Percentiles rank a stretch among this genome's conserved stretches.
These are phyloP conservation scores for Solanum commersonii DNA, from an alignment of 257 asterid genomes.

Conservation along the genomic window DNA sequence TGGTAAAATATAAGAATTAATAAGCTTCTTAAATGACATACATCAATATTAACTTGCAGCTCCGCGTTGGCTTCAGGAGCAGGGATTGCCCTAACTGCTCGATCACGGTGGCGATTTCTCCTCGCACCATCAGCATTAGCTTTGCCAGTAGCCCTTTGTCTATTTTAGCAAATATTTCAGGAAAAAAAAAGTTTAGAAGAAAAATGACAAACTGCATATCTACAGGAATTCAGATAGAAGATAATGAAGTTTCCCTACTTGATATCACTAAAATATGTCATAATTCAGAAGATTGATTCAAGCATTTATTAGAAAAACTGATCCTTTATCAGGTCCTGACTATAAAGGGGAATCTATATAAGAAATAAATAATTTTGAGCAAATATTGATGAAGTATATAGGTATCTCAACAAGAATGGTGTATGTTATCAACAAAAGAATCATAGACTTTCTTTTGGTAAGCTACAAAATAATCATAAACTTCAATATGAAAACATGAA, in stretches of 20 bases:
- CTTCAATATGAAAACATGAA: neutral
- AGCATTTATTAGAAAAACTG: neutral
- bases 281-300: neutral
- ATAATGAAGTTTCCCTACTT: neutral
- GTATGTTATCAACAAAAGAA: neutral
- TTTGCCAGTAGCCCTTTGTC: conserved; percentile 67
- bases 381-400: neutral
- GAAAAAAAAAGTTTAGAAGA: neutral
- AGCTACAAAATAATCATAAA: neutral
- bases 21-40: conserved; percentile 17
- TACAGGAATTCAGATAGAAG: neutral
- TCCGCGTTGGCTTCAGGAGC: conserved; percentile 91
- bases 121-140: conserved; percentile 39
- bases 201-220: neutral
- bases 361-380: neutral
- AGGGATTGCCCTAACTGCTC: conserved; percentile 47
- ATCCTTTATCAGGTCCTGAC: neutral
- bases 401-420: neutral
- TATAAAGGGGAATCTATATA: neutral
- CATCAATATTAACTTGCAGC: conserved; percentile 75
- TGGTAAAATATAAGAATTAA: neutral
- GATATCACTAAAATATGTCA: neutral
- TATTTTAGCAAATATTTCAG: conserved; percentile 12
- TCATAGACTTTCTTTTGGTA: neutral
- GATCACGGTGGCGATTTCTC: conserved; percentile 62